A percentile compares a stretch with the other conserved stretches of the same genome.
phyloP scores from a whole-genome alignment of 306 rosid species.

The Trifolium repens region DNA sequence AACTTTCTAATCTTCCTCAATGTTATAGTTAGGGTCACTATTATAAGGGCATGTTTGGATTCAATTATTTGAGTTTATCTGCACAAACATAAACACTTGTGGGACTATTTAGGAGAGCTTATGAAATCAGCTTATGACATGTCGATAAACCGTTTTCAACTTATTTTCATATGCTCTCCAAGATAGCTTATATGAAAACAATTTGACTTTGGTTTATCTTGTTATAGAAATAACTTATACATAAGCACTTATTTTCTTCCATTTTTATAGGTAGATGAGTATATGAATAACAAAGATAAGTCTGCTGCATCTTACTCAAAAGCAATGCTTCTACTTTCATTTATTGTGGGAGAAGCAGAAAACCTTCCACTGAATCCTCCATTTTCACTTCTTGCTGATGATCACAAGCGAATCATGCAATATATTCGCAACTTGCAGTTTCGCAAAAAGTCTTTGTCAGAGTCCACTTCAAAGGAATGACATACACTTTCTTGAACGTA shows the following conservation, averaged over 20 bases:
- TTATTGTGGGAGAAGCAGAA: slow-evolving; percentile 76
- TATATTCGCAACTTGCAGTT: slow-evolving; percentile 63
- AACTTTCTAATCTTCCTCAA: slow-evolving; percentile 10
- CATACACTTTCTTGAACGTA: slow-evolving; percentile 44
- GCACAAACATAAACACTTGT: neutral
- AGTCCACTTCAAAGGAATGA: slow-evolving; percentile 47
- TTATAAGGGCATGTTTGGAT: neutral
- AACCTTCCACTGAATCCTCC: slow-evolving; percentile 77
- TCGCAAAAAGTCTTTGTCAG: slow-evolving; percentile 49
- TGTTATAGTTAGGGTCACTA: neutral
- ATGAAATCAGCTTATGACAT: neutral
- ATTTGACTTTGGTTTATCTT: neutral
- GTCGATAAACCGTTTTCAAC: neutral
- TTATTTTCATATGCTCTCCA: neutral
- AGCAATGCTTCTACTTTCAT: slow-evolving; percentile 82
- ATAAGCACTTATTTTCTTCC: neutral
- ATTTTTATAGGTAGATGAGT: slow-evolving; percentile 73
- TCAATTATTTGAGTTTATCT: neutral
- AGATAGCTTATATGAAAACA: neutral
- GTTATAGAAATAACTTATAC: neutral
- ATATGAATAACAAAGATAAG: slow-evolving; percentile 59
- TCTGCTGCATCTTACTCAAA: slow-evolving; percentile 75
- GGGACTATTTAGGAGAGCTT: neutral
- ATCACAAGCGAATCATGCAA: slow-evolving; percentile 67
- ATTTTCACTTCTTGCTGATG: slow-evolving; percentile 58